Base-by-base conservation (phyloP, 2,329 filamentous ascomycete species). In the Paramyrothecium sp. region DNA sequence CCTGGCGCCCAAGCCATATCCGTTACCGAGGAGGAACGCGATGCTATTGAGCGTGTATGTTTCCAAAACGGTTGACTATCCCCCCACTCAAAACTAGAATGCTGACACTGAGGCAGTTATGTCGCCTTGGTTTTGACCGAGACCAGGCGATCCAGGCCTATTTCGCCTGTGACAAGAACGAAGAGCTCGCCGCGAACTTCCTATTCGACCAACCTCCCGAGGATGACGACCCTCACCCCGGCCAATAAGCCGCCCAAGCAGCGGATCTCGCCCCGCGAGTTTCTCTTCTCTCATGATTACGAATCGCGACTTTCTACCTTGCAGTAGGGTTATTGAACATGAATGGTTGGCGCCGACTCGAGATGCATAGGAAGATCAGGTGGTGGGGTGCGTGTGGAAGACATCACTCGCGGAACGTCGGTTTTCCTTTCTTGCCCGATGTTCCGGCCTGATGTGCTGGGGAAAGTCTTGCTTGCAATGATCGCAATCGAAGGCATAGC, bases 101-200 rank as follows among this genome's bases (percentile, higher is more conserved):
- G n/a, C n/a, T n/a, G n/a, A n/a, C n/a, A n/a, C n/a, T n/a, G n/a
- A 12, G 34, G 16, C 62, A 96, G 91, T 82, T 99, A 70, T 97
- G 92, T 78, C 89, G 90, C 62, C 87, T 99, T 49, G 95, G 95
- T 38, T 99, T 99, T 73, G 88, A 94, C 67, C 88, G 93, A 59
- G 92, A 98, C 66, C 86, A 92, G 66, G 95, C 95, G 54, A 97
- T 98, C 65, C 94, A 99, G 78, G 95, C 95, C 23, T 99, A 98
- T 78, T 99, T 99, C 72, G 95, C 95, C 34, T 99, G 95, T 75
- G 95, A 99, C 77, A 99, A 98, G 85, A 98, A 99, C 74, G 95
- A 99, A 78, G 95, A 99, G 76, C 83, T 99, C 54, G 95, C 95
- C 1, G 95, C 95, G 62, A 99, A 99, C 78, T 98, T 97, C 76